These are phyloP conservation scores for Blastocystis sp. DNA, from an alignment of 352 stramenopile genomes.

Conservation along the genomic window DNA sequence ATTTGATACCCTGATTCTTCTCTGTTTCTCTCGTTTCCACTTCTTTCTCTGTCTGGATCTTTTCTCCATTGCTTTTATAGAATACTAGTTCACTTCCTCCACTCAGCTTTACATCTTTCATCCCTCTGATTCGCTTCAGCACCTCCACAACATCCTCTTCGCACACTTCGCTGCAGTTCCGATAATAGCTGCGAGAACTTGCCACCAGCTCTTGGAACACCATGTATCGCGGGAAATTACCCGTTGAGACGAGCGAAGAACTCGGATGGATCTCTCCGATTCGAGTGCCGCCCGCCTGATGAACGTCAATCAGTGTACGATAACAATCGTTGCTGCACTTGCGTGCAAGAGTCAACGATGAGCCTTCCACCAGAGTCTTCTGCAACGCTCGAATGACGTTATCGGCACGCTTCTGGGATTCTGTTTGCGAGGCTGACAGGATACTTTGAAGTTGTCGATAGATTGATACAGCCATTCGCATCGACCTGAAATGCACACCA, in stretches of 20 bases:
- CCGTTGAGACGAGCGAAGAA: background rate
- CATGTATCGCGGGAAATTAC: slow-evolving; percentile 5
- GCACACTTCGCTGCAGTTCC: slow-evolving; percentile 27
- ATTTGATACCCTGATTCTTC: background rate
- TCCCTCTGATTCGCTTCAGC: background rate
- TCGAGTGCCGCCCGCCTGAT: slow-evolving; percentile 24
- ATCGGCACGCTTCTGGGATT: background rate
- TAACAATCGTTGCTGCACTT: slow-evolving; percentile 23
- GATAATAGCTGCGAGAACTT: background rate
- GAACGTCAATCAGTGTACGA: slow-evolving; percentile 48
- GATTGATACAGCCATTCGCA: slow-evolving; percentile 59
- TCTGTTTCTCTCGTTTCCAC: background rate
- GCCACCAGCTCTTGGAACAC: slow-evolving; percentile 41
- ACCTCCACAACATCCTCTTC: slow-evolving; percentile 31
- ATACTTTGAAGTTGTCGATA: slow-evolving; percentile 62
- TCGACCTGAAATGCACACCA: slow-evolving; percentile 61
- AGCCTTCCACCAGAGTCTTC: slow-evolving; percentile 5
- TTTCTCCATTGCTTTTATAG: background rate
- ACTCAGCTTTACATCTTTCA: slow-evolving; percentile 37
- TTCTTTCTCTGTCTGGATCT: background rate
- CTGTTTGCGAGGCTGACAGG: background rate
- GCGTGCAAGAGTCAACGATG: slow-evolving; percentile 6
- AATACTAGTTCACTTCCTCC: slow-evolving; percentile 34
- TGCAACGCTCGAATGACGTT: background rate
- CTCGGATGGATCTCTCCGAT: slow-evolving; percentile 45